Evolutionary conservation across 805 yeast genomes (phyloP).

Genomic region (Saccharomycopsis babjevae): DNA sequence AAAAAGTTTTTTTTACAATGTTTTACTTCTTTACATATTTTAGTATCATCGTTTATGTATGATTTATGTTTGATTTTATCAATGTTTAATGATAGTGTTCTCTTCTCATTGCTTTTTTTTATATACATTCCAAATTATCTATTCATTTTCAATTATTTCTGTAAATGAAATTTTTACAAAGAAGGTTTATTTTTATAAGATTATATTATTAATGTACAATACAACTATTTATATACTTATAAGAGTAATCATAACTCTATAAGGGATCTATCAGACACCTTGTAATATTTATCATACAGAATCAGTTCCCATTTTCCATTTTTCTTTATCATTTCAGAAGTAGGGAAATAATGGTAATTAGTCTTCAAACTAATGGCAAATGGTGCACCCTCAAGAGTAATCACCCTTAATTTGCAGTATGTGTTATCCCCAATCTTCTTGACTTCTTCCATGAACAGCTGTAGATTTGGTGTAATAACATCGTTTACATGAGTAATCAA

Average conservation of each 20-base stretch:
- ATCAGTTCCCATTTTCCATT: slow-evolving; percentile 19
- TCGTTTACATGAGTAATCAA: slow-evolving; percentile 15
- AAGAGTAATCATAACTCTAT: background rate
- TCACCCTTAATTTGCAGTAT: slow-evolving; percentile 70
- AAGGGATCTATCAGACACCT: background rate
- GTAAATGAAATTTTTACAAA: background rate
- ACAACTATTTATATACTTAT: background rate
- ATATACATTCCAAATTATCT: background rate
- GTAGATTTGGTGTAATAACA: slow-evolving; percentile 41
- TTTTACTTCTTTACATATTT: background rate
- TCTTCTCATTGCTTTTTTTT: background rate
- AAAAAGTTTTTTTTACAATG: background rate
- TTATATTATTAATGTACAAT: background rate
- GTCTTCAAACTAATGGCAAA: slow-evolving; percentile 36
- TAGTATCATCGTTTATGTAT: background rate
- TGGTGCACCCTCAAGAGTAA: slow-evolving; percentile 80
- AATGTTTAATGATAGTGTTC: background rate
- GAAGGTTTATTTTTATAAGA: background rate
- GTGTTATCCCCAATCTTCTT: slow-evolving; percentile 65
- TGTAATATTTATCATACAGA: slow-evolving; percentile 5
- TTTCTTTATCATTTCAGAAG: slow-evolving; percentile 32
- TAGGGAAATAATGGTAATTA: slow-evolving; percentile 26
- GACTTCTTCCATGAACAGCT: slow-evolving; percentile 56
- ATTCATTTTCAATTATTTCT: background rate
- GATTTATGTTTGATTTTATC: background rate